These are phyloP conservation scores for Starmera quercuum DNA, from an alignment of 805 yeast genomes.

Conservation along the genomic window DNA sequence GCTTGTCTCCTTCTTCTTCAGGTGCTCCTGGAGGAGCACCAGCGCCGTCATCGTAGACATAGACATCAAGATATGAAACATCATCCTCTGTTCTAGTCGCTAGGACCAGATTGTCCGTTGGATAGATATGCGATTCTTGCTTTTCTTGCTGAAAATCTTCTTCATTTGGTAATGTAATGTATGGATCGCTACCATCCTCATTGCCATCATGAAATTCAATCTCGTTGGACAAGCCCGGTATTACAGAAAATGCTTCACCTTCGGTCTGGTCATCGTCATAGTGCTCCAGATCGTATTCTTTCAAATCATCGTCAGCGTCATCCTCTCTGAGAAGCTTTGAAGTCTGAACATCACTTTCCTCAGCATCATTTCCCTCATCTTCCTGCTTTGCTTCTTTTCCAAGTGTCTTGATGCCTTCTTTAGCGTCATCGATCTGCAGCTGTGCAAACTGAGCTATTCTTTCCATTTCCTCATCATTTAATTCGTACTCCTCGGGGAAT, in stretches of 20 bases:
- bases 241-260: slow-evolving; percentile 58
- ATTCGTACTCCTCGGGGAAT: slow-evolving; percentile 81
- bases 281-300: slow-evolving; percentile 80
- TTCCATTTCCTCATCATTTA: slow-evolving; percentile 88
- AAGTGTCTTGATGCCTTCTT: slow-evolving; percentile 48
- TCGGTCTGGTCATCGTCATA: slow-evolving; percentile 62
- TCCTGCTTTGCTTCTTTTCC: slow-evolving; percentile 24
- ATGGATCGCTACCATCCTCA: slow-evolving; percentile 33
- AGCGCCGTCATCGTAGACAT: slow-evolving; percentile 90
- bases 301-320: slow-evolving; percentile 75
- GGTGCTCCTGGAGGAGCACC: slow-evolving; percentile 65
- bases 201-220: slow-evolving; percentile 48
- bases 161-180: slow-evolving; percentile 37
- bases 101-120: slow-evolving; percentile 82
- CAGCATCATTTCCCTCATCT: slow-evolving; percentile 10
- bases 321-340: too few species aligned
- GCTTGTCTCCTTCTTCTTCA: slow-evolving; percentile 57
- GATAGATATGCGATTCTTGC: slow-evolving; percentile 76
- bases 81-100: slow-evolving; percentile 97
- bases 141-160: slow-evolving; percentile 68
- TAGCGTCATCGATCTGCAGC: slow-evolving; percentile 72
- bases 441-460: slow-evolving; percentile 83
- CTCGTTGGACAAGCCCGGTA: slow-evolving; percentile 63
- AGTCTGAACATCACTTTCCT: slow-evolving; percentile 23
- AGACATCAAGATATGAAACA: slow-evolving; percentile 83